These are phyloP conservation scores for Beauveria medogensis DNA, from an alignment of 2,329 filamentous ascomycete species.

Conservation along the genomic window DNA sequence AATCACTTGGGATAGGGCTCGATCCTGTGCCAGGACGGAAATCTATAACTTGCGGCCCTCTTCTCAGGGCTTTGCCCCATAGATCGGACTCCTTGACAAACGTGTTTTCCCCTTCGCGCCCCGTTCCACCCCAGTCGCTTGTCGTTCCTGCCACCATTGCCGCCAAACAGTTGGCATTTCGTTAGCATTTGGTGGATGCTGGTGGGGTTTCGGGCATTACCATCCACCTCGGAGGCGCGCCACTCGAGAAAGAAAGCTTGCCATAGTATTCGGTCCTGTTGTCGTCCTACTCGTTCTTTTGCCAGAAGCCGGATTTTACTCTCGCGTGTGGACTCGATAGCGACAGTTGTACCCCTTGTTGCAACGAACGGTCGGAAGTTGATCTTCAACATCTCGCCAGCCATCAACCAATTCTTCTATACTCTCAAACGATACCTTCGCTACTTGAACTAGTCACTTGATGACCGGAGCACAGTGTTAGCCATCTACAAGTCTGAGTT, in stretches of 20 bases:
- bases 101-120: neutral
- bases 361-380: neutral
- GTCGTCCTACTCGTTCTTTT: neutral
- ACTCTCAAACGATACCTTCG: neutral
- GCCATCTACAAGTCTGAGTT: neutral
- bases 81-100: neutral
- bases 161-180: neutral
- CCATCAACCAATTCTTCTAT: neutral
- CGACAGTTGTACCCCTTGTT: neutral
- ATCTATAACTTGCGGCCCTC: neutral
- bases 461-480: neutral
- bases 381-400: neutral
- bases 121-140: conserved; percentile 4
- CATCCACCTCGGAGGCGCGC: conserved; percentile 6
- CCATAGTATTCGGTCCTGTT: neutral
- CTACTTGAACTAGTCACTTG: neutral
- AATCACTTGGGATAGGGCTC: neutral
- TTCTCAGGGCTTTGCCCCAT: conserved; percentile 3
- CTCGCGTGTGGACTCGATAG: neutral
- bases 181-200: conserved; percentile 4
- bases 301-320: neutral
- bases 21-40: neutral
- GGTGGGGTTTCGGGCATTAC: conserved; percentile 5
- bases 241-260: neutral
- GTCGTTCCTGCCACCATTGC: neutral